Base-by-base conservation (phyloP, 2,329 filamentous ascomycete genomes). In the Fusarium guadeloupense region DNA sequence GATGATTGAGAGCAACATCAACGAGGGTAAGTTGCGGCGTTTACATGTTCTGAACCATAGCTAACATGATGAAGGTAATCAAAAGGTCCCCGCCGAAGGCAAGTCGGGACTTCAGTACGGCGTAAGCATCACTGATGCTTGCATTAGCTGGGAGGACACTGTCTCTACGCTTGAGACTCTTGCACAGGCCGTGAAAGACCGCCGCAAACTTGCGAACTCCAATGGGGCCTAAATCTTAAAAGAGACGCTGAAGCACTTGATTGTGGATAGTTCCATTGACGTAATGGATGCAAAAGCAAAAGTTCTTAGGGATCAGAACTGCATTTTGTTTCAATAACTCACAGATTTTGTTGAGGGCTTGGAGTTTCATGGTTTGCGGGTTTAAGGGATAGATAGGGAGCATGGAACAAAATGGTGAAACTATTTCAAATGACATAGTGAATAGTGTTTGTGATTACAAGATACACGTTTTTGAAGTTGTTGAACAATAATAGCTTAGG, bases 1-100 rank as follows among this genome's bases (percentile, higher is more conserved):
- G 57, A 99, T 99, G 95, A 96, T 99, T 71, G 95, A 99, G 82
- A 96, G 91, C 77, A 91, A 98, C 77, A 96, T 98, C 79, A 90
- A 94, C 71, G 94, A 97, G 80, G 93, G 91, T 90, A 76, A 71
- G 82, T 67, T 26, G n/a, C 13, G 7, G 28, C 19, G n/a, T 13
- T 4, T 4, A 37, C 10, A 25, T 5, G 31, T 13, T 37, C 23
- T 4, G n/a, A 16, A 25, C 8, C 12, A 13, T 16, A 12, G 35
- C 71, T 77, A 68, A 78, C 63, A 53, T n/a, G 14, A 25, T 42
- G 25, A 54, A 67, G 89, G 93, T 67, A 91, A 84, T 77, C 95
- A 99, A 76, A 97, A 97, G 78, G 92, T 97, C 4, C 92, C 93
- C 28, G 83, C 87, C 50, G 92, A 96, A 78, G 94, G 93, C 72